phyloP scores from a whole-genome alignment of 352 stramenopile species.

The Globisporangium barbulae region DNA sequence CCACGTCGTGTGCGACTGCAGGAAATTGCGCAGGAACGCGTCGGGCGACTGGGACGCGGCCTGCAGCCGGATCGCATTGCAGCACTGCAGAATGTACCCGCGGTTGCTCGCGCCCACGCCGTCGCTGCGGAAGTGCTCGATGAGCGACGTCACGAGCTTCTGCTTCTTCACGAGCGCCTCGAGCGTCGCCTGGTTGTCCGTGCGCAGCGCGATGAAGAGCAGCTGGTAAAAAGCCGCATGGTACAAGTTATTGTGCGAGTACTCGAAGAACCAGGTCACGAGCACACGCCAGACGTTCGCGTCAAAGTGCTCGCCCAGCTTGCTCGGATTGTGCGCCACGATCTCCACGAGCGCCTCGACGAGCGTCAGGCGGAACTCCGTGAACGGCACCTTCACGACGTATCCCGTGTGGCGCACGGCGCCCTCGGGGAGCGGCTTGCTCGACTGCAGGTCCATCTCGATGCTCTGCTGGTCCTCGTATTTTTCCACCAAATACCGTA shows the following conservation, averaged over 20 bases:
- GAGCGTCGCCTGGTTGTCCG: slow-evolving; percentile 76
- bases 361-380: slow-evolving; percentile 82
- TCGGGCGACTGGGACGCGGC: slow-evolving; percentile 84
- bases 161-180: slow-evolving; percentile 87
- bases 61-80: slow-evolving; percentile 88
- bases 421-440: slow-evolving; percentile 52
- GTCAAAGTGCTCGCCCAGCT: slow-evolving; percentile 71
- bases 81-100: slow-evolving; percentile 87
- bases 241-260: slow-evolving; percentile 91
- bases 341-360: slow-evolving; percentile 86
- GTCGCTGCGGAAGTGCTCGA: slow-evolving; percentile 78
- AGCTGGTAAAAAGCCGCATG: slow-evolving; percentile 89
- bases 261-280: slow-evolving; percentile 89
- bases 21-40: slow-evolving; percentile 86
- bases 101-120: slow-evolving; percentile 71
- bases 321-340: slow-evolving; percentile 69
- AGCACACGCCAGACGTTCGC: slow-evolving; percentile 86
- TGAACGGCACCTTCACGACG: slow-evolving; percentile 88
- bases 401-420: slow-evolving; percentile 85
- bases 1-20: slow-evolving; percentile 87
- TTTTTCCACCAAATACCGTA: slow-evolving; percentile 69
- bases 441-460: slow-evolving; percentile 57
- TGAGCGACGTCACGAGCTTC: slow-evolving; percentile 78
- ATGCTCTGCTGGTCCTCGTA: slow-evolving; percentile 83
- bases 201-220: slow-evolving; percentile 84